A percentile compares a stretch with the other conserved stretches of the same genome.
Evolutionary conservation across 805 yeast genomes (phyloP).

Genomic region (Ogataea nakhonphanomensis): DNA sequence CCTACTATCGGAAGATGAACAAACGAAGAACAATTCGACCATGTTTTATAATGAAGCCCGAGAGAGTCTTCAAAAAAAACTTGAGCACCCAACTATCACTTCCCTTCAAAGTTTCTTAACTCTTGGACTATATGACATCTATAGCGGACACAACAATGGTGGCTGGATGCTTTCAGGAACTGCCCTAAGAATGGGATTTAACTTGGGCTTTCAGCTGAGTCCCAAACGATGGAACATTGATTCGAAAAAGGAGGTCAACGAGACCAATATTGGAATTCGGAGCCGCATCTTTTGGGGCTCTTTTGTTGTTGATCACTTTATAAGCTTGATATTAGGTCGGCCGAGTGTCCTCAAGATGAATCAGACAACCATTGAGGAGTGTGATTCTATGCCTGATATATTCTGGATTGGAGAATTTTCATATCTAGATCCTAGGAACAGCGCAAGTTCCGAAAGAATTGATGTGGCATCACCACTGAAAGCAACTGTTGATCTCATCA

Average conservation of each 20-base stretch:
- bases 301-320: slow-evolving; percentile 60
- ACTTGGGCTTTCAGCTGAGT: slow-evolving; percentile 59
- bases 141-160: slow-evolving; percentile 53
- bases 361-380: slow-evolving; percentile 59
- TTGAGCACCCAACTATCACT: slow-evolving; percentile 47
- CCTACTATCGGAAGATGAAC: slow-evolving; percentile 42
- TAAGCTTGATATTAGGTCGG: slow-evolving; percentile 55
- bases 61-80: slow-evolving; percentile 36
- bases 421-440: slow-evolving; percentile 27
- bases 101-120: slow-evolving; percentile 57
- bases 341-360: slow-evolving; percentile 52
- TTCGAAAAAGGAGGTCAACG: slow-evolving; percentile 37
- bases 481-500: slow-evolving; percentile 40
- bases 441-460: slow-evolving; percentile 2
- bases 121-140: slow-evolving; percentile 58
- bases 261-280: slow-evolving; percentile 52
- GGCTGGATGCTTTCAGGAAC: slow-evolving; percentile 65
- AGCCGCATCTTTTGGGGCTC: slow-evolving; percentile 67
- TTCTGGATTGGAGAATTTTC: slow-evolving; percentile 61
- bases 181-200: slow-evolving; percentile 63
- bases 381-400: slow-evolving; percentile 56
- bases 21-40: slow-evolving; percentile 39
- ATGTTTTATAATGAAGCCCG: slow-evolving; percentile 48
- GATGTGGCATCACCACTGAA: slow-evolving; percentile 34
- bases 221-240: slow-evolving; percentile 54